phyloP scores from a whole-genome alignment of 768 basidiomycete species.

The Mrakia gelida region DNA sequence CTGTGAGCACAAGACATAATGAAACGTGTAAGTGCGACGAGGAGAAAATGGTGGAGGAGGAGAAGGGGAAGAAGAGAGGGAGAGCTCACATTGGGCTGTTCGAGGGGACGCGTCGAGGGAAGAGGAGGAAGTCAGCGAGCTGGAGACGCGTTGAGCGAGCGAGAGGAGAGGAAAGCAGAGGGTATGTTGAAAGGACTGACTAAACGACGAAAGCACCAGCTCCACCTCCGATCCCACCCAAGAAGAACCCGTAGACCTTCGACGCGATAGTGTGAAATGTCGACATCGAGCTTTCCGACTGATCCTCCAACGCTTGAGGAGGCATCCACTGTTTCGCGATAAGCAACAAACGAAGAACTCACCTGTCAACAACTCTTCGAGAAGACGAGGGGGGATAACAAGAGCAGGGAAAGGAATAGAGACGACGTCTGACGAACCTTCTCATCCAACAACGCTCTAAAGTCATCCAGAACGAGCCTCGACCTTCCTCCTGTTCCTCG shows the following conservation, averaged over 20 bases:
- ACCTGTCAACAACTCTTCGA: too few relatives aligned
- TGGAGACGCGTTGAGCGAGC: too few relatives aligned
- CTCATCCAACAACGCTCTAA: slow-evolving; percentile 86
- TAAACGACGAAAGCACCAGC: slow-evolving; percentile 56
- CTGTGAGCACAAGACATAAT: background rate
- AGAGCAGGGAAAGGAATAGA: too few relatives aligned
- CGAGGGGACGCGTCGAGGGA: slow-evolving; percentile 51
- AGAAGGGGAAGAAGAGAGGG: background rate
- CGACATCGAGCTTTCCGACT: slow-evolving; percentile 42
- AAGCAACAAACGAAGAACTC: too few relatives aligned
- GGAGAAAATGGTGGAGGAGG: background rate
- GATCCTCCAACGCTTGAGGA: slow-evolving; percentile 37
- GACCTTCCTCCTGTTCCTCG: slow-evolving; percentile 61
- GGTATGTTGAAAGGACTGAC: background rate
- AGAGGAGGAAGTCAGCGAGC: slow-evolving; percentile 3
- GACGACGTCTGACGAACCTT: slow-evolving; percentile 41
- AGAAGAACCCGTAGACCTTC: slow-evolving; percentile 78
- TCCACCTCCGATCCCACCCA: slow-evolving; percentile 85
- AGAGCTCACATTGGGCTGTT: slow-evolving; percentile 20
- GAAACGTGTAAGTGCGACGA: too few relatives aligned
- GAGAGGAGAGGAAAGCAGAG: background rate
- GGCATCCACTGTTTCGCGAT: slow-evolving; percentile 19
- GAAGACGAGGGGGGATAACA: background rate
- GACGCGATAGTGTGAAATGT: slow-evolving; percentile 49
- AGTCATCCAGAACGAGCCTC: slow-evolving; percentile 79